A percentile compares a stretch with the other conserved stretches of the same genome.
Conservation (phyloP, 371 early-diverging fungal genomes). For the Rhizopus sp. region DNA sequence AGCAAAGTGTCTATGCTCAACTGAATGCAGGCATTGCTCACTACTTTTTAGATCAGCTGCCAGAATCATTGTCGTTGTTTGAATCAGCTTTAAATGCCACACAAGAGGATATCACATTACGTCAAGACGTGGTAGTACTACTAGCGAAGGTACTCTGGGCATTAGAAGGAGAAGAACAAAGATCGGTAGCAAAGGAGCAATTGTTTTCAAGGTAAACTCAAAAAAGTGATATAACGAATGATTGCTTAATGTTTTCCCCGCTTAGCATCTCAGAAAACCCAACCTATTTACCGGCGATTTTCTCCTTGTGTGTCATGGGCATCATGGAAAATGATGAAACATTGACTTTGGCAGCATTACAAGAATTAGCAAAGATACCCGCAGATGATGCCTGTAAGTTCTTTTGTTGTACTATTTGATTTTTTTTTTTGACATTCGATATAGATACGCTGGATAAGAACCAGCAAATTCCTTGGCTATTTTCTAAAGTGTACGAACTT, state of each 20-base stretch:
- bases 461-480: conserved; percentile 36
- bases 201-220: conserved; percentile 62
- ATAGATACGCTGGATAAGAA: conserved; percentile 41
- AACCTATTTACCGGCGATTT: conserved; percentile 68
- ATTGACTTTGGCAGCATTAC: conserved; percentile 73
- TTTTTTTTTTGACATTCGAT: neutral
- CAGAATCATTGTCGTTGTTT: conserved; percentile 70
- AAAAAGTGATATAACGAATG: conserved; percentile 30
- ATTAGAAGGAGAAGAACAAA: conserved; percentile 78
- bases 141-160: conserved; percentile 89
- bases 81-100: conserved; percentile 68
- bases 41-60: conserved; percentile 70
- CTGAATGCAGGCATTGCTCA: conserved; percentile 78
- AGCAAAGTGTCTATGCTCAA: conserved; percentile 49
- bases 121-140: conserved; percentile 68
- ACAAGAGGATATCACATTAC: conserved; percentile 48
- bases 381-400: conserved; percentile 48
- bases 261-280: conserved; percentile 58
- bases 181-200: conserved; percentile 79
- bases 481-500: conserved; percentile 37
- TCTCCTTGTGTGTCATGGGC: conserved; percentile 79
- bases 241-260: conserved; percentile 8
- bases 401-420: neutral
- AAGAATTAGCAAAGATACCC: conserved; percentile 70
- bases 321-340: conserved; percentile 72